phyloP scores from a whole-genome alignment of 1,284 basidiomycete species.

The Tranzscheliella williamsii region DNA sequence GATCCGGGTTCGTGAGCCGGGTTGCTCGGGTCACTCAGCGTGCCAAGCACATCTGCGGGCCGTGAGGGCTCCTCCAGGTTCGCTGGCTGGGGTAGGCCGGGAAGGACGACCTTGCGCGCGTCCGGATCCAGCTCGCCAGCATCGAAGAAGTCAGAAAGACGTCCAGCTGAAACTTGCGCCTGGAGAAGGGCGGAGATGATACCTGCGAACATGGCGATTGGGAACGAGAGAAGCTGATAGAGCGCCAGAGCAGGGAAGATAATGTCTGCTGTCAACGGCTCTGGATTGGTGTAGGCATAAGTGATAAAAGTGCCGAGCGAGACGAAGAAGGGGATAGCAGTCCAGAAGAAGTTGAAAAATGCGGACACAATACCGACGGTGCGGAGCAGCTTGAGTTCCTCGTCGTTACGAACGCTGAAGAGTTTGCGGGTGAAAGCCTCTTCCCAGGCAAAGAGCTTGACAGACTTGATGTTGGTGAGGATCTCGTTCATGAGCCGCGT shows the following conservation, averaged over 20 bases:
- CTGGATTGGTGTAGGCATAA: constrained; percentile 73
- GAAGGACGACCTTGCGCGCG: constrained; percentile 27
- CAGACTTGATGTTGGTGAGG: constrained; percentile 56
- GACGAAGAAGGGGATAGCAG: constrained; percentile 77
- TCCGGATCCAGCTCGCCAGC: constrained; percentile 69
- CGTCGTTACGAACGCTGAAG: constrained; percentile 71
- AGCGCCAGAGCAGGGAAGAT: constrained; percentile 58
- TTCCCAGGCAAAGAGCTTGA: constrained; percentile 58
- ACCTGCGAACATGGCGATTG: constrained; percentile 69
- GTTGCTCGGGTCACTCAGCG: constrained; percentile 9
- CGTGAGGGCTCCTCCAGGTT: constrained; percentile 17
- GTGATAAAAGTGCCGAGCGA: constrained; percentile 83
- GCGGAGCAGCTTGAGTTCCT: constrained; percentile 75
- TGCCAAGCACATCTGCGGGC: constrained; percentile 18
- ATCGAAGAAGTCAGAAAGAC: constrained; percentile 65
- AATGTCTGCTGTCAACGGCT: constrained; percentile 67
- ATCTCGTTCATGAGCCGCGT: constrained; percentile 58
- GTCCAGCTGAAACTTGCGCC: constrained; percentile 51
- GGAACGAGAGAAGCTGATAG: constrained; percentile 68
- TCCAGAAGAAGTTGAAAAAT: constrained; percentile 70
- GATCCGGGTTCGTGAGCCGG: constrained; percentile 11
- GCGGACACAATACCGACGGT: constrained; percentile 74
- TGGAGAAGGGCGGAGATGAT: constrained; percentile 54
- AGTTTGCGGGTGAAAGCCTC: constrained; percentile 68
- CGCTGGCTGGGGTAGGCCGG: constrained; percentile 11